Conservation (phyloP, 306 rosid species). For the Canavalia gladiata region DNA sequence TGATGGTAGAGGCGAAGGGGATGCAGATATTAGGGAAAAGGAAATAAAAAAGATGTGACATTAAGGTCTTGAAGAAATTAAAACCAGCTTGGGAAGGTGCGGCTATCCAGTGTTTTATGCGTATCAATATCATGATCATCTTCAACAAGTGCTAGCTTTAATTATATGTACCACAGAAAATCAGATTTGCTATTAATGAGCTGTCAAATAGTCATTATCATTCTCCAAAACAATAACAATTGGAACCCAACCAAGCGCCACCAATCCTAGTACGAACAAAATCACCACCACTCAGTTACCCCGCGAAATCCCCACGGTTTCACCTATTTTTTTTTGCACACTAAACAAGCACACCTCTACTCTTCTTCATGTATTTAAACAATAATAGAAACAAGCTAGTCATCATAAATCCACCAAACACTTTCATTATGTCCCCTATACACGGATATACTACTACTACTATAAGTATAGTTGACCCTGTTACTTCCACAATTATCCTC, state of each 20-base stretch:
- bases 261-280: not conserved
- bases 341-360: too few species aligned
- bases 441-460: not conserved
- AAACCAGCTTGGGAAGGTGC: not conserved
- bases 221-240: constrained; percentile 5
- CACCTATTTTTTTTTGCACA: constrained; percentile 15
- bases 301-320: constrained; percentile 78
- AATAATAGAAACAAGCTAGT: not conserved
- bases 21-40: not conserved
- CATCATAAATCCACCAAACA: constrained; percentile 19
- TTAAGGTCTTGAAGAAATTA: constrained; percentile 25
- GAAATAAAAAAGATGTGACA: constrained; percentile 8
- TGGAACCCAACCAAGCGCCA: constrained; percentile 49
- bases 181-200: not conserved
- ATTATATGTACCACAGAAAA: not conserved
- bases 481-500: not conserved
- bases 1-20: too few species aligned
- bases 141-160: not conserved
- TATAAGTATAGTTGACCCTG: constrained; percentile 34
- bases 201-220: constrained; percentile 1
- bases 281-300: constrained; percentile 38
- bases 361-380: not conserved
- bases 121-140: not conserved
- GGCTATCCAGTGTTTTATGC: constrained; percentile 22
- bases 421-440: not conserved